Evolutionary conservation across 192 early-diverging fungal genomes (phyloP), one percentile per base, ranked within the genome.

Genomic region (Backusella psychrophila): DNA sequence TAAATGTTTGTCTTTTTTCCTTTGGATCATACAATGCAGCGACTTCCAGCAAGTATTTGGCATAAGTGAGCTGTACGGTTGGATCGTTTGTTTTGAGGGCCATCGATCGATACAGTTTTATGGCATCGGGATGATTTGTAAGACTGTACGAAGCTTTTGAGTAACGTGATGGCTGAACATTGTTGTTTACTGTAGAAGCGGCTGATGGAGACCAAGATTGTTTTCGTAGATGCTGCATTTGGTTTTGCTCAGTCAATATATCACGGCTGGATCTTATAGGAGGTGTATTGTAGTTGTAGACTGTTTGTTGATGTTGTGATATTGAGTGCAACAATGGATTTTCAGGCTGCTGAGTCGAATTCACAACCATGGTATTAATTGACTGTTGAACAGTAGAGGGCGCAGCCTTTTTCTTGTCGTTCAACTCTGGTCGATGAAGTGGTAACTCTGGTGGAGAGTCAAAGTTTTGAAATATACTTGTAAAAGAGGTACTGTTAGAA

Each of bases 11-110:
- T 38, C 33, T 69, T n/a, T 65, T 34, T 15, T 71, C 53, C 6
- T 39, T 36, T 44, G 52, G 38, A 35, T 81, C 77, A n/a, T 83
- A 83, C 5, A 78, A 59, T 14, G 87, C 84, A 31, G 89, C 88
- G 56, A 91, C 89, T 84, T 92, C 87, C 34, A 95, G 77, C 42
- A 95, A 79, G 75, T 91, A 95, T 81, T 93, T 91, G 71, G 93
- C 93, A 79, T 90, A 95, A 36, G 89, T 89, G 39, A 93, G 38
- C 84, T 95, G 93, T 53, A 92, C 90, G 8, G 79, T 82, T 35
- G 89, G 84, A 79, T 95, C 92, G 74, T 92, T 89, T 44, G 92
- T 93, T 81, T 93, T 94, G 78, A 89, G 89, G 14, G 92, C 94
- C 42, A 89, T 88, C 49, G 92, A 90, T 4, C 93, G 91, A 73